Conservation (phyloP, 208 protist genomes). For the Lotmaria passim region DNA sequence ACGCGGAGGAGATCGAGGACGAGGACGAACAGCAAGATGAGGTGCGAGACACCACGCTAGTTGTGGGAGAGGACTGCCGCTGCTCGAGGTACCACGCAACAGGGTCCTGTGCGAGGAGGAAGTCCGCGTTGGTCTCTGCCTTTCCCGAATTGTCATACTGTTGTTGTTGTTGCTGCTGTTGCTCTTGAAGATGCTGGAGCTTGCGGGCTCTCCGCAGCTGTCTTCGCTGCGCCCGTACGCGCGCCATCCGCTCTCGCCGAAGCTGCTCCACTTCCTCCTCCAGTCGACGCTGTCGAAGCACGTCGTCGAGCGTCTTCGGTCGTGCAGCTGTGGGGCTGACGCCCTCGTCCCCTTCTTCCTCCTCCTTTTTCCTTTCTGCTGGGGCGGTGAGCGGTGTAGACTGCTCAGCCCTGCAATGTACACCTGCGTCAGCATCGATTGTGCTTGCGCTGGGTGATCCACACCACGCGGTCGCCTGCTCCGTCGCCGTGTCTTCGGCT, state of each 20-base stretch:
- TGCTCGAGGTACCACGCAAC: conserved; percentile 27
- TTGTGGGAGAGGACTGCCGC: not conserved
- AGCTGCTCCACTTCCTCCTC: conserved; percentile 35
- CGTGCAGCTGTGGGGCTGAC: not conserved
- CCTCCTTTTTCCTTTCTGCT: not conserved
- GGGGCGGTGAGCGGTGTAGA: not conserved
- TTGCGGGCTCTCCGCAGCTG: conserved; percentile 23
- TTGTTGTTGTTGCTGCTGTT: conserved; percentile 5
- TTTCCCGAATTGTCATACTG: not conserved
- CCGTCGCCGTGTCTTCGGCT: not conserved
- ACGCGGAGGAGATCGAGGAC: conserved; percentile 7
- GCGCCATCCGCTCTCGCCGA: conserved; percentile 29
- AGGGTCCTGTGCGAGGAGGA: conserved; percentile 29
- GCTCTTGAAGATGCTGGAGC: conserved; percentile 23
- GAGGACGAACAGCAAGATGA: conserved; percentile 3
- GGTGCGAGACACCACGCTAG: not conserved
- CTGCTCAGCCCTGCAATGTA: too few relatives aligned
- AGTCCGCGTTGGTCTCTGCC: conserved; percentile 8
- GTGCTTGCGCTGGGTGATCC: too few relatives aligned
- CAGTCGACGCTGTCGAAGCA: conserved; percentile 33
- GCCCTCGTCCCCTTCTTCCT: not conserved
- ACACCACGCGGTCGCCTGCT: not conserved
- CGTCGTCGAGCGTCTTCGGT: conserved; percentile 27
- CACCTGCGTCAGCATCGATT: too few relatives aligned
- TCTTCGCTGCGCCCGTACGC: conserved; percentile 25